Evolutionary conservation across 352 stramenopile species (phyloP).

Genomic region (Globisporangium canariense): DNA sequence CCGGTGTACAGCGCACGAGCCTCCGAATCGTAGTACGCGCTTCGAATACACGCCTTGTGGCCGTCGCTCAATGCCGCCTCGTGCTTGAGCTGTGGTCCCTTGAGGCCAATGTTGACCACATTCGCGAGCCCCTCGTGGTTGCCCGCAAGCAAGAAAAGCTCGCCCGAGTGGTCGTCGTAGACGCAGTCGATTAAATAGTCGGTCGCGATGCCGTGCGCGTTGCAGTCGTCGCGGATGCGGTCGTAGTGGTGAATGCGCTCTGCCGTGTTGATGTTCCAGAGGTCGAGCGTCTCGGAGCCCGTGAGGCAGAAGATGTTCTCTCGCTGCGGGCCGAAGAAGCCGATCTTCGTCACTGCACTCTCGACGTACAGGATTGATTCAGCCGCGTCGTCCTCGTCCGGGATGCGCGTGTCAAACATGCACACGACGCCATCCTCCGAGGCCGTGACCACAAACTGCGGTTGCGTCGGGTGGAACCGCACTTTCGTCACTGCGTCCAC

Average conservation of each 20-base stretch:
- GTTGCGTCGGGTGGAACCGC: conserved; percentile 78
- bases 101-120: conserved; percentile 55
- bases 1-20: conserved; percentile 65
- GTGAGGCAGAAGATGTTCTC: conserved; percentile 87
- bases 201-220: conserved; percentile 50
- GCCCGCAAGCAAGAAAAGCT: conserved; percentile 75
- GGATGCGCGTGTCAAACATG: conserved; percentile 84
- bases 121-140: conserved; percentile 80
- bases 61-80: conserved; percentile 47
- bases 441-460: conserved; percentile 79
- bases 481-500: conserved; percentile 88
- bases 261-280: conserved; percentile 88
- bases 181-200: conserved; percentile 88
- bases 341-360: conserved; percentile 82
- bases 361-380: conserved; percentile 90
- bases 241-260: conserved; percentile 80
- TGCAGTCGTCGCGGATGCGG: conserved; percentile 73
- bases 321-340: conserved; percentile 80
- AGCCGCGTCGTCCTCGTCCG: conserved; percentile 84
- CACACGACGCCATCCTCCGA: conserved; percentile 91
- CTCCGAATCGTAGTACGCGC: conserved; percentile 65
- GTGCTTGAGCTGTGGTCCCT: conserved; percentile 53
- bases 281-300: conserved; percentile 84
- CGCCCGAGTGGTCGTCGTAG: conserved; percentile 64
- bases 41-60: conserved; percentile 85